Evolutionary conservation across 2,329 filamentous ascomycete species (phyloP).

Genomic region (Aspergillus sp.): DNA sequence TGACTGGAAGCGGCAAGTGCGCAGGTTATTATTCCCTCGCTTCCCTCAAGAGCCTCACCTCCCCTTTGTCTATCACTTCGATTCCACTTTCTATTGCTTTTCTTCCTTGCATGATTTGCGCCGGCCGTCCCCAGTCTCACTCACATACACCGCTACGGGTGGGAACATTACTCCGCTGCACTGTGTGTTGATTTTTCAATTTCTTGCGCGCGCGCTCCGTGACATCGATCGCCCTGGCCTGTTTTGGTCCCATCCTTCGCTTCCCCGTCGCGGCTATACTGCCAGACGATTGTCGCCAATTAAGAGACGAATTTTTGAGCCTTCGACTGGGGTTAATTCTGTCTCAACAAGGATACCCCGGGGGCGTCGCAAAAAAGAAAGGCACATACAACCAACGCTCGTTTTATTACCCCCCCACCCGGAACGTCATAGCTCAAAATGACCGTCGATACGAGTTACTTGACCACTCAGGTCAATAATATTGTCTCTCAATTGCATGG

Average conservation of each 20-base stretch:
- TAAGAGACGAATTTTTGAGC: too few species aligned
- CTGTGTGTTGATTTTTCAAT: constrained; percentile 11
- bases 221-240: constrained; percentile 1
- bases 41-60: constrained; percentile 1
- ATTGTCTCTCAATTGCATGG: constrained; percentile 91
- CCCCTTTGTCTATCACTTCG: constrained; percentile 15
- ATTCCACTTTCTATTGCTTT: constrained; percentile 7
- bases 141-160: constrained; percentile 8
- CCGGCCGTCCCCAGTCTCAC: not conserved
- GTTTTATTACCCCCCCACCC: too few species aligned
- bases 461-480: constrained; percentile 89
- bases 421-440: constrained; percentile 17
- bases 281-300: not conserved
- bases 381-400: too few species aligned
- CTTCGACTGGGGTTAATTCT: too few species aligned
- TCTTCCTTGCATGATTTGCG: constrained; percentile 4
- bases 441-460: constrained; percentile 81
- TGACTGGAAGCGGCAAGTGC: not conserved
- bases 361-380: too few species aligned
- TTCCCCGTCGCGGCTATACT: not conserved
- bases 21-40: not conserved
- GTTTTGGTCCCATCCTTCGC: constrained; percentile 2
- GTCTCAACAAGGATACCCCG: too few species aligned
- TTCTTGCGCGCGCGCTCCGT: constrained; percentile 12
- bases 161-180: constrained; percentile 3